Base-by-base conservation (phyloP, 2,329 filamentous ascomycete species). In the Bipolaris bicolor region DNA sequence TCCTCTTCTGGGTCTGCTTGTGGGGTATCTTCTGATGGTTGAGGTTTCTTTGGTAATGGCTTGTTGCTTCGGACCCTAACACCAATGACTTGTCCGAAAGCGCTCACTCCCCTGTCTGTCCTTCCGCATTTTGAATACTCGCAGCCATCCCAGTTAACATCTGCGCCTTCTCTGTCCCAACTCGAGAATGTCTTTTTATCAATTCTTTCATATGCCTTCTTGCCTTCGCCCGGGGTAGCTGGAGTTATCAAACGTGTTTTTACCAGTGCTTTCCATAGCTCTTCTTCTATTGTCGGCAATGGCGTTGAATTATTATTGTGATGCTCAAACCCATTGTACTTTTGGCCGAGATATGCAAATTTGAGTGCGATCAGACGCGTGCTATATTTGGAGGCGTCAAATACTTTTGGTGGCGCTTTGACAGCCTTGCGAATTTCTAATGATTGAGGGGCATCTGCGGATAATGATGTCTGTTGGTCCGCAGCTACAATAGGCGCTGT, bases 101-200 rank as follows among this genome's bases (percentile, higher is more conserved):
- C 93, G 76, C 92, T 97, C 34, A 99, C 95, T 11, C 95, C 95
- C 52, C 88, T 84, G 74, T 99, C 95, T 16, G 95, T 99, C 61
- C 95, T 84, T 1, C 95, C 95, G 71, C 94, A 97, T 77, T 99
- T 99, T 34, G 90, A 92, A 76, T 98, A 99, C 60, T 96, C 90
- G 76, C 88, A 93, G 7, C 88, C 88, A 33, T 90, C 87, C 84
- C 92, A 97, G 75, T 91, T 89, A 24, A 97, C 77, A 55, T 78
- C 74, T 41, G 74, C 68, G 4, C 80, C 79, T 33, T 73, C 61
- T 74, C 71, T 47, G 69, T 76, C 55, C 72, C 72, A 74, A 3
- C 37, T 55, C 2, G 71, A 68, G 40, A 82, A 82, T 2, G 61
- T 69, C 60, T 69, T 70, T 24, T 58, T 57, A 40, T 70, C 66